Conservation (phyloP, 495 filamentous ascomycete genomes). For the Aspergillus diversus region DNA sequence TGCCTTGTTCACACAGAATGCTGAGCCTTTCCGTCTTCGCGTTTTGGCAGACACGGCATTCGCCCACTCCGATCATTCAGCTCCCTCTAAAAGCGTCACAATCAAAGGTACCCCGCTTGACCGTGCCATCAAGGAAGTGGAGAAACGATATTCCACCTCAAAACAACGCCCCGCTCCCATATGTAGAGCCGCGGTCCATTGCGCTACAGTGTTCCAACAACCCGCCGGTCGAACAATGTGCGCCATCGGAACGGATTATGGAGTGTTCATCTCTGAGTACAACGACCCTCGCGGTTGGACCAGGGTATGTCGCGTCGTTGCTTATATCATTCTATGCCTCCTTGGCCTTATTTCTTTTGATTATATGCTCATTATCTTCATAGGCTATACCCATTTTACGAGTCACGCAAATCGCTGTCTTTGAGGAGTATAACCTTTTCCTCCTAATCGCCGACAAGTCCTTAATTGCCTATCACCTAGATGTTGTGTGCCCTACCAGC, state of each 20-base stretch:
- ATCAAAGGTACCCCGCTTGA: constrained; percentile 92
- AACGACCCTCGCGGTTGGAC: constrained; percentile 88
- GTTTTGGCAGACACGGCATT: constrained; percentile 95
- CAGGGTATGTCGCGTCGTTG: constrained; percentile 59
- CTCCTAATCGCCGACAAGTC: constrained; percentile 89
- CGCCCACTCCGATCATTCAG: constrained; percentile 68
- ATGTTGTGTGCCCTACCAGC: constrained; percentile 78
- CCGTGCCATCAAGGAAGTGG: constrained; percentile 86
- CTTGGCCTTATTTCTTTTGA: not conserved
- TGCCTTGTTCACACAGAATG: constrained; percentile 86
- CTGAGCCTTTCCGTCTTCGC: constrained; percentile 90
- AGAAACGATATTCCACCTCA: constrained; percentile 66
- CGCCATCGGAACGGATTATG: constrained; percentile 93
- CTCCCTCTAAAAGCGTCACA: constrained; percentile 56
- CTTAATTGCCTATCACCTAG: constrained; percentile 91
- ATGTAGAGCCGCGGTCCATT: constrained; percentile 85
- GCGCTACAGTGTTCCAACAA: constrained; percentile 83
- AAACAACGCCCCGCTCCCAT: constrained; percentile 72
- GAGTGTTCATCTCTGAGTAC: constrained; percentile 84
- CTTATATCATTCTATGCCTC: not conserved
- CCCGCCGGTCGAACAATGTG: constrained; percentile 81
- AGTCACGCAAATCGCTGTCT: constrained; percentile 91
- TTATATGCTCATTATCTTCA: constrained; percentile 13
- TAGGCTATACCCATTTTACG: constrained; percentile 72
- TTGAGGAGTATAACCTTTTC: constrained; percentile 93